Percentiles rank a stretch among this genome's conserved stretches.
phyloP scores from a whole-genome alignment of 495 filamentous ascomycete genomes.

The Recurvomyces mirabilis region DNA sequence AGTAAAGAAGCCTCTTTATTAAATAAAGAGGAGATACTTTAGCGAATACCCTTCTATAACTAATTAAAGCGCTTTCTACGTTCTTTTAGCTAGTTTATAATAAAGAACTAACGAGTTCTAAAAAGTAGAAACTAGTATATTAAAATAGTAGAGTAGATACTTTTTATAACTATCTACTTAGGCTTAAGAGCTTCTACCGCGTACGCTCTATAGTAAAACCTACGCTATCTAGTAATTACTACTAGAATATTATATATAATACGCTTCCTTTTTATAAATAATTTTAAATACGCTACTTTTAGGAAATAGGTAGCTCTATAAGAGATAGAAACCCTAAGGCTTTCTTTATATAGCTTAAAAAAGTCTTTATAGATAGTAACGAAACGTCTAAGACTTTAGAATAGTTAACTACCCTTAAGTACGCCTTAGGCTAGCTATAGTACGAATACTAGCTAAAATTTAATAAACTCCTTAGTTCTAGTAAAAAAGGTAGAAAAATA shows the following conservation, averaged over 20 bases:
- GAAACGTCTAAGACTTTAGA: not conserved
- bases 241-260: constrained; percentile 7
- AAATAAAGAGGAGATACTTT: not conserved
- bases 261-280: not conserved
- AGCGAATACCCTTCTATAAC: not conserved
- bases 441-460: constrained; percentile 5
- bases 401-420: not conserved
- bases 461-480: constrained; percentile 1
- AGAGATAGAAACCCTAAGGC: not conserved
- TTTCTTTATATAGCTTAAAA: constrained; percentile 3
- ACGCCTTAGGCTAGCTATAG: not conserved
- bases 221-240: not conserved
- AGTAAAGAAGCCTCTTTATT: not conserved
- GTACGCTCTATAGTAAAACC: constrained; percentile 2
- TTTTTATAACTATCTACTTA: constrained; percentile 5
- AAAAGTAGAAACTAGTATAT: constrained; percentile 1
- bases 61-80: not conserved
- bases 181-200: constrained; percentile 1
- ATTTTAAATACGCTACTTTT: constrained; percentile 1
- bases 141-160: constrained; percentile 3
- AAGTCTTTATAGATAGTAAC: constrained; percentile 1
- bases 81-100: not conserved
- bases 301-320: not conserved
- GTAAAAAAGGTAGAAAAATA: not conserved
- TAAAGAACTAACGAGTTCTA: not conserved